These are phyloP conservation scores for Phylloporus arenicola DNA, from an alignment of 768 basidiomycete genomes.

Conservation along the genomic window DNA sequence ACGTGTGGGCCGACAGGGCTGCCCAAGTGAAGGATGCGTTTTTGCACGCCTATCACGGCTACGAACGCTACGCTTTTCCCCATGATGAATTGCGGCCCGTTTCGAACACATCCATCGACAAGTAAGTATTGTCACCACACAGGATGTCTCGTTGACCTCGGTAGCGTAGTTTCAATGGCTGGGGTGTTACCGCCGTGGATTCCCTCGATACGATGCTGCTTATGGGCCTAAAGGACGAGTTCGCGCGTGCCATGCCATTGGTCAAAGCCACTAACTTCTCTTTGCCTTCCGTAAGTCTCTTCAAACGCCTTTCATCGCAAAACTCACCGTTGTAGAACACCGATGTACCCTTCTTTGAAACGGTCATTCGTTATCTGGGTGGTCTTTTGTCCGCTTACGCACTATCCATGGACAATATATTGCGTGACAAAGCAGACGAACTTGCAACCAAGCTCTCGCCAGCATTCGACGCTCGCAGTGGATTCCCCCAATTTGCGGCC, in stretches of 20 bases:
- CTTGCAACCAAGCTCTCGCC: slow-evolving; percentile 69
- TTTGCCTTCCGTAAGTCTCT: slow-evolving; percentile 35
- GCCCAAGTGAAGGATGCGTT: slow-evolving; percentile 57
- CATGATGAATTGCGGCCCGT: slow-evolving; percentile 60
- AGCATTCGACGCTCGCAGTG: slow-evolving; percentile 63
- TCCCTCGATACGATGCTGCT: slow-evolving; percentile 83
- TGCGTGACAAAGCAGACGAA: slow-evolving; percentile 70
- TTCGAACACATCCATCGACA: slow-evolving; percentile 41
- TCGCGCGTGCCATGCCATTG: slow-evolving; percentile 52
- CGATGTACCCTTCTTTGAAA: slow-evolving; percentile 68
- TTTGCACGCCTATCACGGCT: slow-evolving; percentile 62
- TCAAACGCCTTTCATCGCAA: background rate
- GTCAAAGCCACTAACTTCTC: slow-evolving; percentile 48
- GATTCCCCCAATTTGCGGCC: slow-evolving; percentile 67
- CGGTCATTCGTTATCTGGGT: slow-evolving; percentile 85
- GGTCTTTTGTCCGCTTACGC: slow-evolving; percentile 83
- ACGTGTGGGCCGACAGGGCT: slow-evolving; percentile 50
- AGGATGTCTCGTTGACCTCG: background rate
- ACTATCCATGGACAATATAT: slow-evolving; percentile 55
- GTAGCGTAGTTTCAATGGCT: slow-evolving; percentile 65
- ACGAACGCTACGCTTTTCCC: slow-evolving; percentile 55
- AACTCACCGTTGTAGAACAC: slow-evolving; percentile 19
- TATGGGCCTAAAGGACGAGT: slow-evolving; percentile 73
- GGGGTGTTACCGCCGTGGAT: slow-evolving; percentile 76
- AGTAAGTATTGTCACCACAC: slow-evolving; percentile 35